A percentile compares a stretch with the other conserved stretches of the same genome.
Conservation (phyloP, 305 asterid species). For the Solanum hybrid region DNA sequence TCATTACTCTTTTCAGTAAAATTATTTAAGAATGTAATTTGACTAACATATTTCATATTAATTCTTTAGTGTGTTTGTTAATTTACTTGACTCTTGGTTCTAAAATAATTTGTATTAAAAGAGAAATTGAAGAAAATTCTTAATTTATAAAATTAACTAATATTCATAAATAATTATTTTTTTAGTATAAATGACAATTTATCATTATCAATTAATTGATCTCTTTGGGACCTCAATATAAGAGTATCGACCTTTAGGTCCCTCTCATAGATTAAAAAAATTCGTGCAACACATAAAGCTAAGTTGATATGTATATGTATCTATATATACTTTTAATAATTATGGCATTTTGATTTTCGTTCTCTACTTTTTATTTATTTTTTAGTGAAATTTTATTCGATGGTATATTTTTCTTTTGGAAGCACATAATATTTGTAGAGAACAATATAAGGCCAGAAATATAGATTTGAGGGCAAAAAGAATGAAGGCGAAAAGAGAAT, state of each 20-base stretch:
- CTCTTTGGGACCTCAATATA: background rate
- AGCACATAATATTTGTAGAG: background rate
- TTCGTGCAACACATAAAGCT: background rate
- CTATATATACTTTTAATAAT: background rate
- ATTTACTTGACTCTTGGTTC: background rate
- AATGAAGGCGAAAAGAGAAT: background rate
- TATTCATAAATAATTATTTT: background rate
- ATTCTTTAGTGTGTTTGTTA: background rate
- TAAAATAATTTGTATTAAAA: background rate
- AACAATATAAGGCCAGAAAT: background rate
- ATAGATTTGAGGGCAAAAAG: background rate
- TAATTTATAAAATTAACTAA: background rate
- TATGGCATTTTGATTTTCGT: background rate
- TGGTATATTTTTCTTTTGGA: background rate
- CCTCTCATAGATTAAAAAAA: background rate
- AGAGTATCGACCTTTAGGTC: background rate
- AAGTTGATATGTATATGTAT: background rate
- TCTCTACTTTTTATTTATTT: background rate
- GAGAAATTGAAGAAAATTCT: background rate
- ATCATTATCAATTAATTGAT: background rate
- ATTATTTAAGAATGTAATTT: background rate
- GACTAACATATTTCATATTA: too few relatives aligned
- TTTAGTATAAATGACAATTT: background rate
- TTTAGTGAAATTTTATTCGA: background rate
- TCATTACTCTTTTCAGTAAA: background rate